These are phyloP conservation scores for Aspergillus nomiae DNA, from an alignment of 2,329 filamentous ascomycete species.

Conservation along the genomic window DNA sequence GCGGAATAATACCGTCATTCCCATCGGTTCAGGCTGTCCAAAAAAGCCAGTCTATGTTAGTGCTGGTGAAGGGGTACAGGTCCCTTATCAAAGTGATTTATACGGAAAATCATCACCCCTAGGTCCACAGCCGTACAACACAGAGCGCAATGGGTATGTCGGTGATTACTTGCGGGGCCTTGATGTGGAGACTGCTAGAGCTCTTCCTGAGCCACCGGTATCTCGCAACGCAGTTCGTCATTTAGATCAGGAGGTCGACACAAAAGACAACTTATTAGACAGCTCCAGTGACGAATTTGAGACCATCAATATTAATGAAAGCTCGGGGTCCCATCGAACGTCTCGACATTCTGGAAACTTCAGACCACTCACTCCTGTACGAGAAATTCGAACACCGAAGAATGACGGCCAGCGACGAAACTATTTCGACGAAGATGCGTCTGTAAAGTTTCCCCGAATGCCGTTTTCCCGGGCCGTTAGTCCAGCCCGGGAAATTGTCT, in stretches of 20 bases:
- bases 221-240: constrained; percentile 15
- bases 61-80: constrained; percentile 10
- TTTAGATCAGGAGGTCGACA: constrained; percentile 9
- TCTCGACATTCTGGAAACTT: constrained; percentile 24
- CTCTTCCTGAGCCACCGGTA: constrained; percentile 13
- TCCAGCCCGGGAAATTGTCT: constrained; percentile 32
- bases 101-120: constrained; percentile 4
- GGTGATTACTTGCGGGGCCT: constrained; percentile 18
- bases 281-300: constrained; percentile 26
- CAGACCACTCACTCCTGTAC: constrained; percentile 25
- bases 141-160: constrained; percentile 18
- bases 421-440: constrained; percentile 3
- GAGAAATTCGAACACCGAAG: constrained; percentile 23
- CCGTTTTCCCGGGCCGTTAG: constrained; percentile 24
- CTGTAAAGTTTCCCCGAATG: constrained; percentile 24
- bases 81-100: constrained; percentile 9
- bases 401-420: constrained; percentile 11
- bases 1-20: constrained; percentile 16
- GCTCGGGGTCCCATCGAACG: constrained; percentile 19
- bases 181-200: constrained; percentile 10
- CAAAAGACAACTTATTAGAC: constrained; percentile 9
- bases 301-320: constrained; percentile 28
- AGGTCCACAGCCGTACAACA: neutral
- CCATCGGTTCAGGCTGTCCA: constrained; percentile 12
- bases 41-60: constrained; percentile 16